Evolutionary conservation across 2,329 filamentous ascomycete species (phyloP).

Genomic region (Penicillium aurantiogriseum): DNA sequence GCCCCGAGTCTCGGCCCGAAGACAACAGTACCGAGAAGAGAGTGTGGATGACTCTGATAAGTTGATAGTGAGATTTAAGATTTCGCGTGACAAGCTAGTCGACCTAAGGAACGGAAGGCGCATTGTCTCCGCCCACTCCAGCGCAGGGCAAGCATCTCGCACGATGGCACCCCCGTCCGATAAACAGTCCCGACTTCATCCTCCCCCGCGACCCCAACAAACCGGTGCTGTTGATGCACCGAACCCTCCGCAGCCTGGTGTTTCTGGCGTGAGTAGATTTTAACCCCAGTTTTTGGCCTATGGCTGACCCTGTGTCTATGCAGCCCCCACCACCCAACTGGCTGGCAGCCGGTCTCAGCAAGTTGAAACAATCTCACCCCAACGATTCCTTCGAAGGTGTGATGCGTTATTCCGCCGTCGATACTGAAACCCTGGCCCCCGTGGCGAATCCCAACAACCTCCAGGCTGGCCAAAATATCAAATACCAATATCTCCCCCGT

Average conservation of each 20-base stretch:
- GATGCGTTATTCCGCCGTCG: conserved; percentile 86
- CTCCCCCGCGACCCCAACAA: conserved; percentile 36
- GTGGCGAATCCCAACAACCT: conserved; percentile 54
- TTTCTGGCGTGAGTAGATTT: conserved; percentile 45
- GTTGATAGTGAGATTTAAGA: conserved; percentile 71
- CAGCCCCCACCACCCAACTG: conserved; percentile 84
- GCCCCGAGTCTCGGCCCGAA: conserved; percentile 63
- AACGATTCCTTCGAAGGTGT: conserved; percentile 81
- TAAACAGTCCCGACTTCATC: conserved; percentile 29
- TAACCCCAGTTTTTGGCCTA: conserved; percentile 15
- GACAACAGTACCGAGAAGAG: conserved; percentile 72
- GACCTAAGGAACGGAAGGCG: conserved; percentile 22
- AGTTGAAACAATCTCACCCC: conserved; percentile 68
- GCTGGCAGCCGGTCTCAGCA: conserved; percentile 72
- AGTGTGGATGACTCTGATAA: conserved; percentile 69
- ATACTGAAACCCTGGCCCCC: conserved; percentile 66
- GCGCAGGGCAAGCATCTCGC: conserved; percentile 53
- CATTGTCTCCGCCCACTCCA: conserved; percentile 51
- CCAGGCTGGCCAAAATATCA: conserved; percentile 61
- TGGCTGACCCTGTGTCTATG: conserved; percentile 20
- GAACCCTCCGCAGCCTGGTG: conserved; percentile 43
- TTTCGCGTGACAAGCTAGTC: conserved; percentile 66
- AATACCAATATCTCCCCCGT: conserved; percentile 80
- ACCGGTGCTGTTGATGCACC: conserved; percentile 48
- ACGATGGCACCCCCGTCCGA: conserved; percentile 51